Evolutionary conservation across 352 stramenopile species (phyloP), one percentile per base, ranked within the genome.

Genomic region (Paralagenidium karlingii): DNA sequence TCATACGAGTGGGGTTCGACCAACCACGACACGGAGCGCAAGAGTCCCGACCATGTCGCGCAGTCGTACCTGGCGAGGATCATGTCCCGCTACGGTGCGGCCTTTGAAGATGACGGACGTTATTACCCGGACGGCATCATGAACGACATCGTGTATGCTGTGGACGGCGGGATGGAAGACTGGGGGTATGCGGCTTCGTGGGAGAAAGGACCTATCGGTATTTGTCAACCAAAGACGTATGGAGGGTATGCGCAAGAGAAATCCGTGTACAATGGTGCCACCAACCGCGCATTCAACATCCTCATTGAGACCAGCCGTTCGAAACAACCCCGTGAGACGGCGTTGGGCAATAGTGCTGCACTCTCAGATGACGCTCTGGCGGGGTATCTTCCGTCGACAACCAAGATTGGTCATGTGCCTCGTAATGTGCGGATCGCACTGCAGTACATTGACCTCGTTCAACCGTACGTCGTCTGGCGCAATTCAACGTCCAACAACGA

Each of bases 91-190:
- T 92, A 76, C 54, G 84, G 68, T 0, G 83, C 82, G 11, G 47
- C 48, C 3, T 93, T 94, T 46, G 41, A 45, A 8, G 73, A 85
- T 38, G n/a, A n/a, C n/a, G 57, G 60, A 13, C 53, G 57, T n/a
- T 48, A 79, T 2, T 95, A 94, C 44, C 73, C 70, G 8, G 74
- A 63, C 1, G 79, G 71, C 25, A 84, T 82, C 1, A 97, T 98
- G 85, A 98, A 98, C 63, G 78, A 97, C 43, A 62, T 97, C 25
- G 89, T 99, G 0, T 98, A 99, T 53, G 86, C 82, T 18, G 94
- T 99, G 15, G 68, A 80, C 1, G 95, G 95, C 38, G 95, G 94
- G 9, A 98, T 99, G 92, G 95, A 99, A 60, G 95, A 99, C 64
- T 99, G 94, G 92, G 82, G 64, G 12, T 98, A 98, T 53, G 87